Conservation (phyloP, 768 basidiomycete species). For the Amanita polypyramis region DNA sequence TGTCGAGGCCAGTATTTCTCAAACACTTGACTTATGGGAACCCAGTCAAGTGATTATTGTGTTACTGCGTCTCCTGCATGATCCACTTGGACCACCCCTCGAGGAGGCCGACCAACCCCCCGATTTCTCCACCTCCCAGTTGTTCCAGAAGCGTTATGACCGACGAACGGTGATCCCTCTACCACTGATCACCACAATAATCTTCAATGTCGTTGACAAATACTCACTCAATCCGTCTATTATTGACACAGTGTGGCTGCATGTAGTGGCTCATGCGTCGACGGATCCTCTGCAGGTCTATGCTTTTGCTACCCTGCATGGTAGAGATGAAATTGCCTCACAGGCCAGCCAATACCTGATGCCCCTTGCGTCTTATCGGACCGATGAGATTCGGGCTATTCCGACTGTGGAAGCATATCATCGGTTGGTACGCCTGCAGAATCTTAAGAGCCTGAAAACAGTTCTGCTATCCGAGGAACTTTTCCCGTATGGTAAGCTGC, state of each 20-base stretch:
- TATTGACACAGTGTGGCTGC: slow-evolving; percentile 31
- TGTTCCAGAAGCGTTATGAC: slow-evolving; percentile 26
- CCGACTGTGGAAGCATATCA: slow-evolving; percentile 57
- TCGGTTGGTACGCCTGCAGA: slow-evolving; percentile 48
- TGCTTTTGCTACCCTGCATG: slow-evolving; percentile 36
- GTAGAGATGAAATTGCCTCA: slow-evolving; percentile 37
- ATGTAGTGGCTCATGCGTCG: slow-evolving; percentile 44
- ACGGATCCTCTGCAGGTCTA: slow-evolving; percentile 50
- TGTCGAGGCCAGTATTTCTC: slow-evolving; percentile 15
- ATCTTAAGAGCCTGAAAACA: slow-evolving; percentile 37
- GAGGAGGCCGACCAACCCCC: slow-evolving; percentile 14
- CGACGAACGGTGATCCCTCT: slow-evolving; percentile 46
- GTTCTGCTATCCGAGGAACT: slow-evolving; percentile 48
- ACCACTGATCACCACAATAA: slow-evolving; percentile 43
- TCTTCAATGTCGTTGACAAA: slow-evolving; percentile 56
- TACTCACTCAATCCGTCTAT: slow-evolving; percentile 44
- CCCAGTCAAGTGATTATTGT: slow-evolving; percentile 33
- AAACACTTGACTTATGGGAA: slow-evolving; percentile 47
- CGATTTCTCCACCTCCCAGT: slow-evolving; percentile 18
- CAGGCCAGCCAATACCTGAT: slow-evolving; percentile 50
- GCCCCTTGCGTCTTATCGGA: slow-evolving; percentile 45
- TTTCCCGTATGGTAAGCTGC: slow-evolving; percentile 50
- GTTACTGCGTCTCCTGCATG: slow-evolving; percentile 48
- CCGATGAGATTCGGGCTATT: slow-evolving; percentile 39
- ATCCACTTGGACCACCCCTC: slow-evolving; percentile 37